These are phyloP conservation scores for Plasmodium cynomolgi DNA, from an alignment of 169 alveolate genomes.

Conservation along the genomic window DNA sequence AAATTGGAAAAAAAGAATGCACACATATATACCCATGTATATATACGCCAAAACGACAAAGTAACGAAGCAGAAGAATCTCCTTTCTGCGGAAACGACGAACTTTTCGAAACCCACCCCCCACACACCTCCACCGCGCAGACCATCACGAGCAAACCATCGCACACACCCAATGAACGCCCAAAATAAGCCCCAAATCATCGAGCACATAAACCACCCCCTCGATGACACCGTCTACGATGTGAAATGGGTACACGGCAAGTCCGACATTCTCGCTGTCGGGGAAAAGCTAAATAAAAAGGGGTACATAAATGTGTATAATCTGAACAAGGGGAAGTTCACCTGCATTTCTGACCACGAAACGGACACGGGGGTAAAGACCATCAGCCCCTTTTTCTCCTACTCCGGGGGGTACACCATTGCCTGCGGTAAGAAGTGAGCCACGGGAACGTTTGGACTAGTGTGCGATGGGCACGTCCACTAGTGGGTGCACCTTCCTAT, in stretches of 20 bases:
- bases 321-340: slow-evolving; percentile 85
- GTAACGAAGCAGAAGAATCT: not conserved
- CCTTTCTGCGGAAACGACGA: not conserved
- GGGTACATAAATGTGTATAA: slow-evolving; percentile 89
- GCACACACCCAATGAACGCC: slow-evolving; percentile 82
- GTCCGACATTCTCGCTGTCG: slow-evolving; percentile 87
- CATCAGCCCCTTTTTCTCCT: slow-evolving; percentile 84
- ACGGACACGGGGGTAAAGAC: slow-evolving; percentile 85
- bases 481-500: not conserved
- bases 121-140: not conserved
- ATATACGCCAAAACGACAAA: not conserved
- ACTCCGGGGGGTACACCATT: slow-evolving; percentile 83
- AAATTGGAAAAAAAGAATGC: not conserved
- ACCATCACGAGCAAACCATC: not conserved
- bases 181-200: slow-evolving; percentile 92
- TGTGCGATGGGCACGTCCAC: not conserved
- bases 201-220: slow-evolving; percentile 86
- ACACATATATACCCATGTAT: not conserved
- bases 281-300: slow-evolving; percentile 88
- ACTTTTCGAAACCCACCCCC: not conserved
- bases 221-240: slow-evolving; percentile 90
- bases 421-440: slow-evolving; percentile 46
- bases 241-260: slow-evolving; percentile 91
- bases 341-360: slow-evolving; percentile 78
- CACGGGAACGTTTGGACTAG: not conserved